Evolutionary conservation across 495 filamentous ascomycete genomes (phyloP).

Genomic region (Neurospora cerealis): DNA sequence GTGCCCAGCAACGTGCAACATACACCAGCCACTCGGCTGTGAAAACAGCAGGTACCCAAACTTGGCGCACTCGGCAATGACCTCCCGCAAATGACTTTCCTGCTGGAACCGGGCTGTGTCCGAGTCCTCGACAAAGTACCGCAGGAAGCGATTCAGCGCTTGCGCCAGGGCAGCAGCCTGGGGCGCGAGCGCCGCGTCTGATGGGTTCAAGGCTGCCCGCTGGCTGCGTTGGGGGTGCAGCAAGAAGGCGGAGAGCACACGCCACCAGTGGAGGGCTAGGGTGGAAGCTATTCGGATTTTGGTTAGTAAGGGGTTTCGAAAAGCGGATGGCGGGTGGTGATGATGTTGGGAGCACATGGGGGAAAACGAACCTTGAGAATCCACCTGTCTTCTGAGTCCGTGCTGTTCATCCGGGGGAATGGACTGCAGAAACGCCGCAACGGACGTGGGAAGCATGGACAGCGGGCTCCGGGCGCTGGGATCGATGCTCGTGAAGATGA

Average conservation of each 20-base stretch:
- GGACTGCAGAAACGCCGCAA: conserved; percentile 20
- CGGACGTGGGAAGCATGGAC: conserved; percentile 24
- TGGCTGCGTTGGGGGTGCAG: conserved; percentile 24
- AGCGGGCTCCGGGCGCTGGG: conserved; percentile 11
- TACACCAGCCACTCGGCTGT: conserved; percentile 21
- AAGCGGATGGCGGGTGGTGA: not conserved
- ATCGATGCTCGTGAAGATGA: conserved; percentile 23
- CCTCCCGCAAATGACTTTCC: conserved; percentile 21
- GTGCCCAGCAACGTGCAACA: conserved; percentile 7
- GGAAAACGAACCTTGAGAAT: conserved; percentile 3
- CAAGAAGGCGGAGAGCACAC: conserved; percentile 26
- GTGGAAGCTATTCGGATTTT: conserved; percentile 11
- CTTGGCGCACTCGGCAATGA: conserved; percentile 23
- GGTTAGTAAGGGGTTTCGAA: not conserved
- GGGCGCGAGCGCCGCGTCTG: conserved; percentile 15
- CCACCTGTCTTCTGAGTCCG: conserved; percentile 1
- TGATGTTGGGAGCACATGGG: not conserved
- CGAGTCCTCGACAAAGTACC: conserved; percentile 18
- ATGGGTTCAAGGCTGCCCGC: conserved; percentile 20
- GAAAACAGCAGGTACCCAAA: conserved; percentile 28
- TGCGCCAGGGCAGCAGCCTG: conserved; percentile 19
- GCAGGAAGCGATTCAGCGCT: conserved; percentile 21
- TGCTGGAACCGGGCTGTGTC: conserved; percentile 23
- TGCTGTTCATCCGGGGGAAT: conserved; percentile 14
- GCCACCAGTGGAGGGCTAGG: conserved; percentile 23